Percentiles rank a stretch among this genome's conserved stretches.
Conservation (phyloP, 768 basidiomycete species). For the Leccinum variicolor region DNA sequence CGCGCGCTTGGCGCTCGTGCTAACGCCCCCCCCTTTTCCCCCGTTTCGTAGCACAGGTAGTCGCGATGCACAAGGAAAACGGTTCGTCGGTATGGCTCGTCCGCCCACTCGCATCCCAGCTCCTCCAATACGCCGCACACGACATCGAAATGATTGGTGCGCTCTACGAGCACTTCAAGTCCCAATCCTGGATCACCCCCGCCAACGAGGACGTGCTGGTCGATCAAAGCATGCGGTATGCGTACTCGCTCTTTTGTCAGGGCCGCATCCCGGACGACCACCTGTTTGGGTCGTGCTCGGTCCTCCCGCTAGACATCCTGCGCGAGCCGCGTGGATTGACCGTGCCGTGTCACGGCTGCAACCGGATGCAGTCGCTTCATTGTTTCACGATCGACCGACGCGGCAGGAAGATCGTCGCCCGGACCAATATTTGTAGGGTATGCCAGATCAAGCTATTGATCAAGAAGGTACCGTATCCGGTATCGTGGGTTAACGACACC, state of each 20-base stretch:
- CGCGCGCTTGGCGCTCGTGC: not conserved
- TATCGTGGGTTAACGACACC: constrained; percentile 20
- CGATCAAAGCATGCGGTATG: constrained; percentile 30
- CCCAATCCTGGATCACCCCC: constrained; percentile 20
- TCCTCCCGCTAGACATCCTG: constrained; percentile 29
- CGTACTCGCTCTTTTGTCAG: constrained; percentile 25
- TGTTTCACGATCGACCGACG: constrained; percentile 22
- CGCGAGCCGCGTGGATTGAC: constrained; percentile 23
- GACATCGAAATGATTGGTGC: constrained; percentile 39
- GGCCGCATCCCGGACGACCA: constrained; percentile 25
- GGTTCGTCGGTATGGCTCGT: constrained; percentile 32
- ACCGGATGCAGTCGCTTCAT: constrained; percentile 26
- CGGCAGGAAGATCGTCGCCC: constrained; percentile 17
- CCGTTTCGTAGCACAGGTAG: constrained; percentile 29
- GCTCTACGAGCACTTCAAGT: constrained; percentile 34
- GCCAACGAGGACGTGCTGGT: constrained; percentile 11
- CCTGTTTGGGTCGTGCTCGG: constrained; percentile 20
- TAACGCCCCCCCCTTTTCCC: not conserved
- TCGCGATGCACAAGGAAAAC: constrained; percentile 34
- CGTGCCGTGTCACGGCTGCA: constrained; percentile 24
- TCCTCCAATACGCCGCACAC: constrained; percentile 41
- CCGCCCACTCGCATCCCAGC: constrained; percentile 34
- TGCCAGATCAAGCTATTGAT: constrained; percentile 32
- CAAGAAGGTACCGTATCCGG: constrained; percentile 18
- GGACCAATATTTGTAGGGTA: constrained; percentile 25